Percentiles rank a stretch among this genome's conserved stretches.
Evolutionary conservation across 768 basidiomycete species (phyloP).

Genomic region (Pulveroboletus sp.): DNA sequence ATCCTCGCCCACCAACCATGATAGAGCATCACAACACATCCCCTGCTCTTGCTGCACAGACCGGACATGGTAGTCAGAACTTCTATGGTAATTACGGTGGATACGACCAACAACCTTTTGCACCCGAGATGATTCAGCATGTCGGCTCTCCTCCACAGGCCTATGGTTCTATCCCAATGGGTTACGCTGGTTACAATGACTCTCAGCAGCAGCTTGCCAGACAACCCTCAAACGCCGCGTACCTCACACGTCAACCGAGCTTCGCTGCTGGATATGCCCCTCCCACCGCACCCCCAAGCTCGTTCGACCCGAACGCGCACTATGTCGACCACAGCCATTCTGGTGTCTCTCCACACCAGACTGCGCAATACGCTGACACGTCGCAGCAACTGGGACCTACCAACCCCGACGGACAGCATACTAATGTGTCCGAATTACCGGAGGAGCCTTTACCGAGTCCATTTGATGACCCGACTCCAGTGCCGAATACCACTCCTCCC

Average conservation of each 20-base stretch:
- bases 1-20: conserved; percentile 63
- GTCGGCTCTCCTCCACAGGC: conserved; percentile 15
- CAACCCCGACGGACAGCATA: conserved; percentile 19
- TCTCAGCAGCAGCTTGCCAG: conserved; percentile 24
- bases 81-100: conserved; percentile 24
- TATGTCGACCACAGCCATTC: conserved; percentile 65
- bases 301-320: conserved; percentile 31
- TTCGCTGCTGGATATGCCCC: conserved; percentile 12
- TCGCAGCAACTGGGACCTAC: conserved; percentile 46
- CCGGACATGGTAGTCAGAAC: conserved; percentile 17
- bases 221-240: conserved; percentile 22
- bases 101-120: conserved; percentile 19
- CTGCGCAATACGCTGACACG: conserved; percentile 69
- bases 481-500: conserved; percentile 24
- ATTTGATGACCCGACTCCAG: conserved; percentile 22
- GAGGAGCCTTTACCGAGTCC: conserved; percentile 25
- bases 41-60: conserved; percentile 24
- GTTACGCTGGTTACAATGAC: conserved; percentile 24
- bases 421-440: conserved; percentile 17
- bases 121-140: conserved; percentile 15
- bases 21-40: conserved; percentile 44
- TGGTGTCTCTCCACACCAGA: conserved; percentile 72
- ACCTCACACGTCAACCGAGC: conserved; percentile 20
- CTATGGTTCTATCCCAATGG: conserved; percentile 20
- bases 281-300: conserved; percentile 2